phyloP scores from a whole-genome alignment of 2,329 filamentous ascomycete species.

The Fusarium piperis region DNA sequence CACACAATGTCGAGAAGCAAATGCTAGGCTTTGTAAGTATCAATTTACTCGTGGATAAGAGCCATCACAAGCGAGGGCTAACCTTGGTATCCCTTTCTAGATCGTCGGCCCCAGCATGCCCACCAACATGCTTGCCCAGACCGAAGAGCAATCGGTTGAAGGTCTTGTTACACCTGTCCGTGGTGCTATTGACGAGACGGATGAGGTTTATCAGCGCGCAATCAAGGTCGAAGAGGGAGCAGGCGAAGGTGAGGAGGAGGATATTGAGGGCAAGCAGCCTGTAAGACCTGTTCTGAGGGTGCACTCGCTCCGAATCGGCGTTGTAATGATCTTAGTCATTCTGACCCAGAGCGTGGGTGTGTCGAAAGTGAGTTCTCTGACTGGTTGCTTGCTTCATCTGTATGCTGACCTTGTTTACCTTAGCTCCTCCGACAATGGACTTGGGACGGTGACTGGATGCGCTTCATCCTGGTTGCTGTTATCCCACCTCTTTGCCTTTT shows the following conservation, averaged over 20 bases:
- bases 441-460: conserved; percentile 35
- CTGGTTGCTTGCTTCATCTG: rapidly evolving
- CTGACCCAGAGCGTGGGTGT: conserved; percentile 40
- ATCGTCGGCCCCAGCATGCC: conserved; percentile 41
- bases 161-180: conserved; percentile 31
- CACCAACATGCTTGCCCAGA: conserved; percentile 32
- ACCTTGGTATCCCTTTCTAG: conserved; percentile 1
- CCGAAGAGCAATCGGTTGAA: conserved; percentile 33
- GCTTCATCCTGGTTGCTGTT: conserved; percentile 30
- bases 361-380: conserved; percentile 26
- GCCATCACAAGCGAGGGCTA: neutral
- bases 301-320: conserved; percentile 38
- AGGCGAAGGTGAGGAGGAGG: conserved; percentile 27
- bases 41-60: neutral
- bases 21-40: conserved; percentile 37
- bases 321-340: conserved; percentile 41
- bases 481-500: conserved; percentile 30
- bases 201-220: conserved; percentile 37
- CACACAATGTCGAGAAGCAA: conserved; percentile 41
- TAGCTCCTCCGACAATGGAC: conserved; percentile 33
- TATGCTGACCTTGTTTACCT: neutral
- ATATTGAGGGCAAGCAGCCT: conserved; percentile 33
- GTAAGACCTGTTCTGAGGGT: conserved; percentile 33
- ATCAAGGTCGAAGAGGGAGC: conserved; percentile 42
- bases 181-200: conserved; percentile 40